Evolutionary conservation across 257 asterid species (phyloP).

Genomic region (Anisodus acutangulus): DNA sequence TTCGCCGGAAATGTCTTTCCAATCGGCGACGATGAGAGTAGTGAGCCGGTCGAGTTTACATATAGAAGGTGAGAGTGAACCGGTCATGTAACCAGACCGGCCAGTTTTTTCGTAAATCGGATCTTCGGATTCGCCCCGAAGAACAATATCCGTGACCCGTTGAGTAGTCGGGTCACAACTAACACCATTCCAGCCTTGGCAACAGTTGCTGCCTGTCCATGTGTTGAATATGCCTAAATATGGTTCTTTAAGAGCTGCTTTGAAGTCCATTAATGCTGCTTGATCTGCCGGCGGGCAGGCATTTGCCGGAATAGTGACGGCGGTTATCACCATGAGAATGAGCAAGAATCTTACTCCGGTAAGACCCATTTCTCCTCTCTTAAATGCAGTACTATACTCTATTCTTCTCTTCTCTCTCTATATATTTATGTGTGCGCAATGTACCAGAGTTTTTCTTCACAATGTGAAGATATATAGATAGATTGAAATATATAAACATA

Average conservation of each 20-base stretch:
- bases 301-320: constrained; percentile 36
- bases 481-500: too few species aligned
- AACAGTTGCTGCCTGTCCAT: constrained; percentile 83
- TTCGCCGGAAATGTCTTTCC: constrained; percentile 84
- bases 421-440: not conserved
- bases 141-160: constrained; percentile 77
- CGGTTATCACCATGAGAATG: constrained; percentile 40
- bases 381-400: not conserved
- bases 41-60: constrained; percentile 83
- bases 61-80: constrained; percentile 68
- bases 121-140: constrained; percentile 96
- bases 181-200: constrained; percentile 84
- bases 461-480: not conserved
- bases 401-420: not conserved
- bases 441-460: not conserved
- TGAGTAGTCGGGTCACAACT: constrained; percentile 81
- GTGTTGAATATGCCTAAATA: constrained; percentile 77
- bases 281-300: constrained; percentile 77
- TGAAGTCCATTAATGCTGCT: constrained; percentile 64
- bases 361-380: constrained; percentile 11
- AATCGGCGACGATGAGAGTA: constrained; percentile 83
- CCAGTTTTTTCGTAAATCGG: constrained; percentile 84
- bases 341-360: constrained; percentile 30
- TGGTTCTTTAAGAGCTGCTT: constrained; percentile 73
- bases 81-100: constrained; percentile 94